Base-by-base conservation (phyloP, 2,329 filamentous ascomycete species). In the Neocatenulostroma microsporum region DNA sequence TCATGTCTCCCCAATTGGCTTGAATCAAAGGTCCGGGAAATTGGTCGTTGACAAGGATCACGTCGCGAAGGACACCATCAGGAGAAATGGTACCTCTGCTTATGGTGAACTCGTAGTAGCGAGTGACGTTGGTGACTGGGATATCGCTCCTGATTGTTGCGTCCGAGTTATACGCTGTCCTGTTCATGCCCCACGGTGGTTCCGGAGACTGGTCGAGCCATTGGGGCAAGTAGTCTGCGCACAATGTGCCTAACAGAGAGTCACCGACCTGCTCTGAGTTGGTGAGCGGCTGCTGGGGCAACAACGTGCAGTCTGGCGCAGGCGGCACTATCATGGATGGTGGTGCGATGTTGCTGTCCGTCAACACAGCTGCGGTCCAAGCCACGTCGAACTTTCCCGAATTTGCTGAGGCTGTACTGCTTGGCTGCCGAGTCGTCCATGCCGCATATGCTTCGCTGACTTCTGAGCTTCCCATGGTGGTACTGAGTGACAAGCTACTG, bases 1-100 rank as follows among this genome's bases (percentile, higher is more conserved):
- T 60, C 0, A 72, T 77, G 45, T 89, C 83, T 12, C 78, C 78
- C 47, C 82, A 74, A 50, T 64, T 66, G 38, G 53, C 56, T 45
- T 64, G 59, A 21, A 64, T 54, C 37, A 63, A 25, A 1, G 62
- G 62, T 0, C 60, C 62, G 1, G 63, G 62, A 33, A 62, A 65
- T 30, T 58, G 56, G 23, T 48, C 47, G 36, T 66, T 63, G 41
- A 66, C 61, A 17, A 65, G 46, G 10, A 63, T 57, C 62, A 66
- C 63, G 1, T 58, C 57, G 10, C 63, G 49, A 33, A 51, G 62
- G 11, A 66, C 51, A 8, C 62, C 78, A 48, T 82, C 76, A 0
- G 78, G 79, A 36, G 66, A 55, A 38, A 67, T 46, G 3, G 62
- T 67, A 0, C 47, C 52, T 28, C 66, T 63, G 6, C 57, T 76